Conservation (phyloP, 352 stramenopile species). For the Phytopythium ostracodes region DNA sequence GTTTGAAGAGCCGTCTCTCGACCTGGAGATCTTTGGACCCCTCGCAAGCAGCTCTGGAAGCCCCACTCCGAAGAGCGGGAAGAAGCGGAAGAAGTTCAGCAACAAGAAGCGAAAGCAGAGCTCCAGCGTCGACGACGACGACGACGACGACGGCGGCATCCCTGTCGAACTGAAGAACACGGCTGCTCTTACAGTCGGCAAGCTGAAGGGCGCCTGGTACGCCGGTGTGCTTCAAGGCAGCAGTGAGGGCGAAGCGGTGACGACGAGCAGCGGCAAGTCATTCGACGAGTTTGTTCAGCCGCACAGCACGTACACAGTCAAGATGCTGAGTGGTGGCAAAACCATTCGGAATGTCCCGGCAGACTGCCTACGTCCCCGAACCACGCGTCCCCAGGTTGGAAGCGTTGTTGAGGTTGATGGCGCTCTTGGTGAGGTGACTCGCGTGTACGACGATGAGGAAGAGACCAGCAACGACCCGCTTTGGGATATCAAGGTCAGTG, state of each 20-base stretch:
- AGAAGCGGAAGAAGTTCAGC: constrained; percentile 53
- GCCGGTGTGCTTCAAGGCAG: constrained; percentile 22
- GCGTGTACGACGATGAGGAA: constrained; percentile 27
- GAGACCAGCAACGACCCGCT: constrained; percentile 9
- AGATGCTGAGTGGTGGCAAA: constrained; percentile 30
- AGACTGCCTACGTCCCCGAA: constrained; percentile 33
- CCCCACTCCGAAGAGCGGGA: constrained; percentile 24
- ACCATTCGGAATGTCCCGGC: constrained; percentile 43
- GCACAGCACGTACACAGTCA: constrained; percentile 31
- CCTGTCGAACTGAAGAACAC: constrained; percentile 58
- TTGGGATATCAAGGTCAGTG: constrained; percentile 49
- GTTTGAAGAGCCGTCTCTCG: constrained; percentile 36
- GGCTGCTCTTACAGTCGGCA: constrained; percentile 23
- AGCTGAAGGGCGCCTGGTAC: constrained; percentile 57
- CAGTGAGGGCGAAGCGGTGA: background rate
- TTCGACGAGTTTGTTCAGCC: constrained; percentile 17
- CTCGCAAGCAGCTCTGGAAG: constrained; percentile 8
- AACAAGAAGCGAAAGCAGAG: constrained; percentile 51
- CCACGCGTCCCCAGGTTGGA: constrained; percentile 42
- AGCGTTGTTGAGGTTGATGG: constrained; percentile 75
- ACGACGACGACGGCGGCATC: constrained; percentile 12
- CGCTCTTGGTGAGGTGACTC: constrained; percentile 51
- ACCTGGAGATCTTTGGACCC: constrained; percentile 48
- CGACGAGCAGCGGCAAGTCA: background rate
- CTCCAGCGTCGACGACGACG: constrained; percentile 18